Evolutionary conservation across 495 filamentous ascomycete genomes (phyloP), one percentile per base, ranked within the genome.

Genomic region (Tuber brumale): DNA sequence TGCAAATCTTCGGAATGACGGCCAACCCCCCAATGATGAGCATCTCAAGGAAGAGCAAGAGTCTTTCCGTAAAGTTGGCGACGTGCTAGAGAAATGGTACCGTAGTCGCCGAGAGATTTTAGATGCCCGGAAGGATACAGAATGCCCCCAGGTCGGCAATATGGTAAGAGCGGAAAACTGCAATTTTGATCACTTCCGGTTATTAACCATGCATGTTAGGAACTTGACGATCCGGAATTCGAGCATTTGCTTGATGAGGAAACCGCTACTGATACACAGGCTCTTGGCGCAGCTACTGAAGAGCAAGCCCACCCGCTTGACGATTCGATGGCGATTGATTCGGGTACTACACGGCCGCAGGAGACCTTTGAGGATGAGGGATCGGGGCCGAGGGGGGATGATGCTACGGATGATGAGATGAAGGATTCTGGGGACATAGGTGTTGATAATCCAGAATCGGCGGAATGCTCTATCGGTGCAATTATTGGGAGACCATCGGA

Each of bases 1-100:
- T 77, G 23, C 82, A 16, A 84, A 86, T 48, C 78, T 81, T 35
- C 88, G 89, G 69, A 87, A 90, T 69, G 88, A 91, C 72, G 85
- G 85, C 46, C 45, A 79, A 41, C 69, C 37, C 44, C 10, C 78
- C 18, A 85, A 88, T 61, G 85, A 85, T 21, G 81, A 86, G 43
- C 81, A 86, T 74, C 82, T 81, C 19, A 85, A 87, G 46, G 82
- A 86, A 31, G 84, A 89, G 66, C 83, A 85, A 70, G 86, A 86
- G 72, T 90, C 93, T 3, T 97, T 97, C 86, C 93, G 95, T 85
- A 95, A 95, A 76, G 88, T 99, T 74, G 96, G 96, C 2, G 93
- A 97, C 85, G 90, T 92, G 35, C 87, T 99, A n/a, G 94, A 97
- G 80, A 87, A 90, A 77, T 99, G 94, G 94, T 93, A 97, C 83